Evolutionary conservation across 345 rosid species (phyloP).

Genomic region (Salix arbutifolia): DNA sequence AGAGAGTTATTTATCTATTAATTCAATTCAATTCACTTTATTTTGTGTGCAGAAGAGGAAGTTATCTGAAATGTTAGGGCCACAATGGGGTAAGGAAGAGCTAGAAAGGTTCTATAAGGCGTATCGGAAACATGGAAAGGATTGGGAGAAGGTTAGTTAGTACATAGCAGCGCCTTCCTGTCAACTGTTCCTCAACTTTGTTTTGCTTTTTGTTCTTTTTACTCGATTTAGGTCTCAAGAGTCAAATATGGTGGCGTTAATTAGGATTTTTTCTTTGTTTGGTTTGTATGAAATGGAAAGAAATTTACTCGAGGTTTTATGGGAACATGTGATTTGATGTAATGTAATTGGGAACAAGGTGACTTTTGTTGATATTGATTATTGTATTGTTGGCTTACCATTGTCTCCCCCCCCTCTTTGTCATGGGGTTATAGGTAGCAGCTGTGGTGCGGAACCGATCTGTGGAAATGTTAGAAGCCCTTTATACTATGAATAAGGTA

Average conservation of each 20-base stretch:
- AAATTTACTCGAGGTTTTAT: background rate
- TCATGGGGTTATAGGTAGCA: constrained; percentile 56
- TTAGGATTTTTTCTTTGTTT: background rate
- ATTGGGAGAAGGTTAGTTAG: constrained; percentile 79
- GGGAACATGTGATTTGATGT: background rate
- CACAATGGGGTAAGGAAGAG: constrained; percentile 87
- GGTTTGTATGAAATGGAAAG: background rate
- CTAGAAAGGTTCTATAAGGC: constrained; percentile 85
- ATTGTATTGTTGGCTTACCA: background rate
- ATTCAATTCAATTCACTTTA: background rate
- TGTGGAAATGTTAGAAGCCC: constrained; percentile 85
- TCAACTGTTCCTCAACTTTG: background rate
- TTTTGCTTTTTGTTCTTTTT: background rate
- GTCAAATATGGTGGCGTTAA: background rate
- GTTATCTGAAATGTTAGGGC: constrained; percentile 75
- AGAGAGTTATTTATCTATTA: background rate
- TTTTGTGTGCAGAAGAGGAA: constrained; percentile 57
- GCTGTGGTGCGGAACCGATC: constrained; percentile 62
- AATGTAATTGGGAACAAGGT: background rate
- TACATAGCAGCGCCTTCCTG: background rate
- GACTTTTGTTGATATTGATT: background rate
- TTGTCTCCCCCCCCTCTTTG: background rate
- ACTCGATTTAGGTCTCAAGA: background rate
- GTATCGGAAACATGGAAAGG: constrained; percentile 73
- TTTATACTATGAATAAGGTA: constrained; percentile 78